Evolutionary conservation across 495 filamentous ascomycete genomes (phyloP).

Genomic region (Xylaria scruposa): DNA sequence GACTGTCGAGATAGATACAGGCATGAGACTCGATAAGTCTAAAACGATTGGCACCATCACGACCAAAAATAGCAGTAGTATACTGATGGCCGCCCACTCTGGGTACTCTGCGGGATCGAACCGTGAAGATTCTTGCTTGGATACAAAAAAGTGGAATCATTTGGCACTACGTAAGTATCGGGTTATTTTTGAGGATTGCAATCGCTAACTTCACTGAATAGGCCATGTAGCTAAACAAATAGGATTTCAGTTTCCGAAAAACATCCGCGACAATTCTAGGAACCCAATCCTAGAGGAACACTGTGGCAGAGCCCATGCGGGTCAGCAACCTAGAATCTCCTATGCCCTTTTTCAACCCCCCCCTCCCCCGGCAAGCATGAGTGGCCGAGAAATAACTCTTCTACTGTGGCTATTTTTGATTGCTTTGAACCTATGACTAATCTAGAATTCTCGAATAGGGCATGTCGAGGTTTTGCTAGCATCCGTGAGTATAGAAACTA

Average conservation of each 20-base stretch:
- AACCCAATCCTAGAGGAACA: constrained; percentile 15
- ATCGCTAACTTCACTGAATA: neutral
- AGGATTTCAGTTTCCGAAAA: constrained; percentile 33
- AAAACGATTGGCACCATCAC: constrained; percentile 38
- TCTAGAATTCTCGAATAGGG: neutral
- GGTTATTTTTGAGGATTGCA: too few relatives aligned
- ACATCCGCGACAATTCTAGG: constrained; percentile 25
- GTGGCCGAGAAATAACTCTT: neutral
- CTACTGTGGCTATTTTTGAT: neutral
- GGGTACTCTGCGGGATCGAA: constrained; percentile 27
- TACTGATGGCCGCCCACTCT: constrained; percentile 31
- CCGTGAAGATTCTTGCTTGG: constrained; percentile 24
- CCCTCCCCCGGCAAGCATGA: neutral
- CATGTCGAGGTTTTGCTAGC: constrained; percentile 39
- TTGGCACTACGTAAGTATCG: constrained; percentile 18
- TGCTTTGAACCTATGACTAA: neutral
- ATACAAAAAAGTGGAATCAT: constrained; percentile 32
- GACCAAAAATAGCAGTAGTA: constrained; percentile 21
- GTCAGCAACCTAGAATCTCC: neutral
- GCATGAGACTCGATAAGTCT: constrained; percentile 28
- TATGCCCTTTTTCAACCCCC: neutral
- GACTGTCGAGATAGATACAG: constrained; percentile 29
- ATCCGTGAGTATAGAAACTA: neutral
- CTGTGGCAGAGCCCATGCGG: constrained; percentile 33
- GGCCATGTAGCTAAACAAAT: constrained; percentile 28